phyloP scores from a whole-genome alignment of 1,139 yeast genomes.

The Waltiozyma sp. region DNA sequence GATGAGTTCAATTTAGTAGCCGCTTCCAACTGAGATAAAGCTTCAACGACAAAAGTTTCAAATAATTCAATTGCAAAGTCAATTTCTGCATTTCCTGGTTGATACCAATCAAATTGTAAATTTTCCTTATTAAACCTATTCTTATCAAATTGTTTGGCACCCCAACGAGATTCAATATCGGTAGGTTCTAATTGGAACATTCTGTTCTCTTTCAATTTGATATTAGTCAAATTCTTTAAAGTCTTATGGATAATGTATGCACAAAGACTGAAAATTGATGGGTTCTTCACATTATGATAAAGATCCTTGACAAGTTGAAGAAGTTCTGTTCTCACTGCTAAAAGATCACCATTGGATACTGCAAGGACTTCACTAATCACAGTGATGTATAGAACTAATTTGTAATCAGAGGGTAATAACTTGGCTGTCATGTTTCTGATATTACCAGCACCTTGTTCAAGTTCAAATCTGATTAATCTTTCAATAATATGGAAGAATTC shows the following conservation, averaged over 20 bases:
- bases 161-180: constrained; percentile 50
- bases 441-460: constrained; percentile 78
- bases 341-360: constrained; percentile 46
- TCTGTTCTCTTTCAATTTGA: constrained; percentile 44
- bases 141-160: constrained; percentile 49
- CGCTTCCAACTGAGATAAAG: constrained; percentile 32
- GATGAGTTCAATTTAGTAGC: constrained; percentile 13
- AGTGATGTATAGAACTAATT: constrained; percentile 61
- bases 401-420: constrained; percentile 66
- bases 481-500: constrained; percentile 17
- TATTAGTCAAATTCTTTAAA: constrained; percentile 52
- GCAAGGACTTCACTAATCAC: constrained; percentile 65
- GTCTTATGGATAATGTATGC: constrained; percentile 55
- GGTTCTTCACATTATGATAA: constrained; percentile 59
- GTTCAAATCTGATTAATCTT: constrained; percentile 47
- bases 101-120: constrained; percentile 61
- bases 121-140: constrained; percentile 32
- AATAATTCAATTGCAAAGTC: constrained; percentile 53
- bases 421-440: constrained; percentile 55
- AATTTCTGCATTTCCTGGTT: constrained; percentile 49
- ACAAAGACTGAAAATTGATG: constrained; percentile 33
- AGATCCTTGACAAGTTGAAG: constrained; percentile 38
- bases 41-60: constrained; percentile 34
- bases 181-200: constrained; percentile 33
- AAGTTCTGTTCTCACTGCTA: constrained; percentile 37